A percentile compares a stretch with the other conserved stretches of the same genome.
These are phyloP conservation scores for Sarocladiaceae sp. DNA, from an alignment of 2,329 filamentous ascomycete genomes.

Conservation along the genomic window DNA sequence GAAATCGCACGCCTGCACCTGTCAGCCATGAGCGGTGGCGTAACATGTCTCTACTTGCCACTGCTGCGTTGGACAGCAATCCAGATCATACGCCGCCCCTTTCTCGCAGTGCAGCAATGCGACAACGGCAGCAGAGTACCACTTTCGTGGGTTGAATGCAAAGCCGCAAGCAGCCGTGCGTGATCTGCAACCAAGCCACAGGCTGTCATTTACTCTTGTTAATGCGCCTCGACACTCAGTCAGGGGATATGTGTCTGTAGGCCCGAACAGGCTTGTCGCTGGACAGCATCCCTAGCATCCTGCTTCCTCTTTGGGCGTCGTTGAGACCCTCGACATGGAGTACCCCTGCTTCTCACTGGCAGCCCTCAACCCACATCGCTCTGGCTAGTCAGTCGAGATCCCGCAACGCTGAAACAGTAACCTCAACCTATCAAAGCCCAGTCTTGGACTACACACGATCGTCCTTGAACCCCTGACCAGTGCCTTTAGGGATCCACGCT, in stretches of 20 bases:
- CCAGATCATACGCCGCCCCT: not conserved
- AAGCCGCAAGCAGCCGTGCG: conserved; percentile 1
- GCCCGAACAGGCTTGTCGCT: not conserved
- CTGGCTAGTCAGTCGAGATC: conserved; percentile 3
- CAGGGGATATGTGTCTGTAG: not conserved
- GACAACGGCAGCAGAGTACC: not conserved
- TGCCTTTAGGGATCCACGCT: not conserved
- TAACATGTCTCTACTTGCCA: not conserved
- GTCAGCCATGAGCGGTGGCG: not conserved
- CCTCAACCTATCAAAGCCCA: conserved; percentile 4
- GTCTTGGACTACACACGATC: conserved; percentile 1
- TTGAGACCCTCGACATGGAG: not conserved
- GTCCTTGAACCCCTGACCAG: not conserved
- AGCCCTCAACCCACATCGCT: conserved; percentile 7
- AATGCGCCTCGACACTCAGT: conserved; percentile 3
- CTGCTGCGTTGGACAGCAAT: not conserved
- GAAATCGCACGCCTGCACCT: not conserved
- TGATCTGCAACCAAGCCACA: conserved; percentile 8
- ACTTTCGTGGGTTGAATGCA: too few relatives aligned
- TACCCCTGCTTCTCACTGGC: conserved; percentile 4
- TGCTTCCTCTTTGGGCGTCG: not conserved
- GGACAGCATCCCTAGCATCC: not conserved
- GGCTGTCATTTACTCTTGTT: conserved; percentile 3
- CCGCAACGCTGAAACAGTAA: conserved; percentile 7
- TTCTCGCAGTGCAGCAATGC: not conserved